phyloP scores from a whole-genome alignment of 179 eudicot genomes.

The Sideroxylon spinosum region DNA sequence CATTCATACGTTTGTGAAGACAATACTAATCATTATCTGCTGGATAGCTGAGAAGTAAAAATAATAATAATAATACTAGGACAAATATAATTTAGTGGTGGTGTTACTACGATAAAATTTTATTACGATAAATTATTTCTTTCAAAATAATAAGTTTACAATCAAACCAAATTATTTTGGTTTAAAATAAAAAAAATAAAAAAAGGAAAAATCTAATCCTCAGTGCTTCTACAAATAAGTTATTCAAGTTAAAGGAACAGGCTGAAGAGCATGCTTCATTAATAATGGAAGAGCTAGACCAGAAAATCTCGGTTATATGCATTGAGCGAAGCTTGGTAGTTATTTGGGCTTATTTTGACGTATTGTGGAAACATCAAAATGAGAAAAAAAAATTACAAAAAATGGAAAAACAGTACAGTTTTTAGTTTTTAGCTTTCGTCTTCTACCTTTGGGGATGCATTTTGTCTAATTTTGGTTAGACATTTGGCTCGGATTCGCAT shows the following conservation, averaged over 20 bases:
- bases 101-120: too few relatives aligned
- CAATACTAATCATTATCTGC: too few relatives aligned
- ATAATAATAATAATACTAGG: too few relatives aligned
- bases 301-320: constrained; percentile 67
- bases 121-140: too few relatives aligned
- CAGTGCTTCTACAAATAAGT: constrained; percentile 93
- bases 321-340: constrained; percentile 43
- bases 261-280: constrained; percentile 70
- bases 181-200: too few relatives aligned
- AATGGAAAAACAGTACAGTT: background rate
- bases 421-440: constrained; percentile 10
- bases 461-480: background rate
- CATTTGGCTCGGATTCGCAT: constrained; percentile 22
- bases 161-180: too few relatives aligned
- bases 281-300: constrained; percentile 98
- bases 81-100: too few relatives aligned
- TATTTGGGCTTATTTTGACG: constrained; percentile 19
- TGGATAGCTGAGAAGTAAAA: too few relatives aligned
- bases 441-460: constrained; percentile 14
- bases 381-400: too few relatives aligned
- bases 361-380: constrained; percentile 20
- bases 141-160: too few relatives aligned
- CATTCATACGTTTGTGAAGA: too few relatives aligned
- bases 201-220: too few relatives aligned
- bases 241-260: constrained; percentile 67